A percentile compares a stretch with the other conserved stretches of the same genome.
phyloP scores from a whole-genome alignment of 2,329 filamentous ascomycete genomes.

The Pseudogymnoascus sp. region DNA sequence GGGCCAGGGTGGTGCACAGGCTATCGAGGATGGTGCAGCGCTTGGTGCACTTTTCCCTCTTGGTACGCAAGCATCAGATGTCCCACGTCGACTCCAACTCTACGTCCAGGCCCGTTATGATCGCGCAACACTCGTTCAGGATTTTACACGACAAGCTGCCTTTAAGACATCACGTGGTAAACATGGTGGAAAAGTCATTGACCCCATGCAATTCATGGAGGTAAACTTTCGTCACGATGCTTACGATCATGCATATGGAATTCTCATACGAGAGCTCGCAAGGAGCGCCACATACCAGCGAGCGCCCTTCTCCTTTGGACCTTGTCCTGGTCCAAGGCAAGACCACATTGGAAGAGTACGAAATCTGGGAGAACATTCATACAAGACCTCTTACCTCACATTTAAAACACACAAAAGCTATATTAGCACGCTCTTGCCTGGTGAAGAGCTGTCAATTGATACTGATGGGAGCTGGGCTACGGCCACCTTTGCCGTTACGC shows the following conservation, averaged over 20 bases:
- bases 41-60: conserved; percentile 28
- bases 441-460: neutral
- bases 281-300: conserved; percentile 30
- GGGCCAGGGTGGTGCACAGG: conserved; percentile 51
- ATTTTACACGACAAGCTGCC: conserved; percentile 33
- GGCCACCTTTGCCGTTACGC: conserved; percentile 34
- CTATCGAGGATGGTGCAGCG: conserved; percentile 34
- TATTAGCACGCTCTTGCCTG: conserved; percentile 1
- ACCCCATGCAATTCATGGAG: conserved; percentile 37
- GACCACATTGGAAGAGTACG: neutral
- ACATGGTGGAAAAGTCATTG: conserved; percentile 15
- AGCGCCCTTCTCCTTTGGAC: conserved; percentile 34
- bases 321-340: conserved; percentile 20
- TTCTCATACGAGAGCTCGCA: conserved; percentile 23
- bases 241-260: conserved; percentile 39
- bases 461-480: conserved; percentile 26
- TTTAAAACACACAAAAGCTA: conserved; percentile 14
- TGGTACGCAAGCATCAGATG: conserved; percentile 20
- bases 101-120: conserved; percentile 24
- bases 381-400: conserved; percentile 31
- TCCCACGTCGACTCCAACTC: conserved; percentile 33
- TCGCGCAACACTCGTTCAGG: conserved; percentile 35
- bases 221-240: conserved; percentile 45
- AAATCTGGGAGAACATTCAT: conserved; percentile 11
- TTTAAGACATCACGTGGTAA: conserved; percentile 14